Evolutionary conservation across 2,329 filamentous ascomycete genomes (phyloP).

Genomic region (Pyrenochaeta sp.): DNA sequence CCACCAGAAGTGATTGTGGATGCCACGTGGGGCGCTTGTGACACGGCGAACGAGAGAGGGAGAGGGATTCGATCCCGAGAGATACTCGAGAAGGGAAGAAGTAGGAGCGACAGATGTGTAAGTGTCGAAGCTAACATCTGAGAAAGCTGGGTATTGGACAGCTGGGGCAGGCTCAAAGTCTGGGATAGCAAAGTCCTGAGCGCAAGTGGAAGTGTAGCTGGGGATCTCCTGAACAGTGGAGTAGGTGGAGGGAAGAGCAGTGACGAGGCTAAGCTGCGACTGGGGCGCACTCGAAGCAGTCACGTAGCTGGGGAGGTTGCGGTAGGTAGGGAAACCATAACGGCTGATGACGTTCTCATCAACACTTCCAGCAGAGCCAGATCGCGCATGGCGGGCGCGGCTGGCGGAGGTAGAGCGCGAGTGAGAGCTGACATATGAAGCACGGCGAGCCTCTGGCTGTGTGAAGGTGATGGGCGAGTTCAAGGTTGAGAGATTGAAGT

Average conservation of each 20-base stretch:
- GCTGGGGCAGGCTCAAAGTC: slow-evolving; percentile 48
- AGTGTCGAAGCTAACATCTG: slow-evolving; percentile 49
- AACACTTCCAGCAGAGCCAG: slow-evolving; percentile 72
- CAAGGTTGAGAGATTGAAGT: slow-evolving; percentile 56
- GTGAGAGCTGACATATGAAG: slow-evolving; percentile 48
- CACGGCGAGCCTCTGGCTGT: slow-evolving; percentile 39
- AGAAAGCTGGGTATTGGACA: slow-evolving; percentile 54
- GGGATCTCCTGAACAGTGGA: slow-evolving; percentile 43
- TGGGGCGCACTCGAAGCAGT: slow-evolving; percentile 49
- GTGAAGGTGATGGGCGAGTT: slow-evolving; percentile 69
- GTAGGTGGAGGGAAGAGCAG: slow-evolving; percentile 48
- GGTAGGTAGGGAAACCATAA: slow-evolving; percentile 86
- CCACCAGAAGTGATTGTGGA: slow-evolving; percentile 92
- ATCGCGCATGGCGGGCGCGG: slow-evolving; percentile 53
- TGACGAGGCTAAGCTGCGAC: slow-evolving; percentile 48
- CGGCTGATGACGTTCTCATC: slow-evolving; percentile 71
- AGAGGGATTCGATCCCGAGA: slow-evolving; percentile 80
- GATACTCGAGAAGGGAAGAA: slow-evolving; percentile 78
- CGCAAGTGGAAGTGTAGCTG: slow-evolving; percentile 37
- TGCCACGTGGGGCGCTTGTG: slow-evolving; percentile 72
- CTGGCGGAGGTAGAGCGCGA: slow-evolving; percentile 70
- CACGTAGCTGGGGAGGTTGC: slow-evolving; percentile 70
- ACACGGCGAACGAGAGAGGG: slow-evolving; percentile 82
- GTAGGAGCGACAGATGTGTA: slow-evolving; percentile 51
- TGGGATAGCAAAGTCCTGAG: slow-evolving; percentile 44